These are phyloP conservation scores for Tuber umbilicatum DNA, from an alignment of 495 filamentous ascomycete species.

Conservation along the genomic window DNA sequence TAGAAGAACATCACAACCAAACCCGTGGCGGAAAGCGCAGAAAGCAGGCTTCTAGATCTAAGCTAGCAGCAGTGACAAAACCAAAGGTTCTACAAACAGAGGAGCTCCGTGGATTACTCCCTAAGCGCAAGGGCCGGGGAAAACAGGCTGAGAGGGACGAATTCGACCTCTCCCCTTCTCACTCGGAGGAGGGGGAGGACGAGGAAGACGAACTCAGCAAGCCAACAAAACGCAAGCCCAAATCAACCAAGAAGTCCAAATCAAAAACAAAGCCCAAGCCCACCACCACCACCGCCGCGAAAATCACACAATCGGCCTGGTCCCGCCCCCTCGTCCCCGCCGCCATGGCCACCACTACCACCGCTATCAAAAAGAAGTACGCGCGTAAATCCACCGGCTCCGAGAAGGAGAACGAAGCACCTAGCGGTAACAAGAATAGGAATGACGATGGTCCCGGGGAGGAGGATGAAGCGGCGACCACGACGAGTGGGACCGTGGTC, in stretches of 20 bases:
- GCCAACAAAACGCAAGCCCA: conserved; percentile 4
- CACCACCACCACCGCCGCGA: conserved; percentile 26
- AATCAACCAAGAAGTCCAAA: conserved; percentile 15
- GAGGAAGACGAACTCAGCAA: conserved; percentile 17
- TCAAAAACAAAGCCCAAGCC: conserved; percentile 18
- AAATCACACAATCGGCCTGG: conserved; percentile 15
- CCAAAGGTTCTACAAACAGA: conserved; percentile 42
- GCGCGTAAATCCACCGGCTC: conserved; percentile 35
- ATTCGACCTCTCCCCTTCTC: conserved; percentile 28
- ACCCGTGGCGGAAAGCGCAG: conserved; percentile 20
- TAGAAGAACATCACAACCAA: conserved; percentile 43
- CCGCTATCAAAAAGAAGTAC: conserved; percentile 14
- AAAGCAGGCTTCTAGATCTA: conserved; percentile 5
- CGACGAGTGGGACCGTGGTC: conserved; percentile 17
- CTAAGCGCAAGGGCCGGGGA: conserved; percentile 21
- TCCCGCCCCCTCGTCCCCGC: conserved; percentile 7
- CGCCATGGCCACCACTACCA: not conserved
- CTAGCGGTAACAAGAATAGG: conserved; percentile 18
- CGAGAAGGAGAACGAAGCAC: conserved; percentile 49
- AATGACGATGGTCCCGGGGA: conserved; percentile 11
- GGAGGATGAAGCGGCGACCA: conserved; percentile 34
- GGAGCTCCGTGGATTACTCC: conserved; percentile 25
- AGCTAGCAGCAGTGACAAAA: conserved; percentile 27
- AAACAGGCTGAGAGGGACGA: conserved; percentile 18
- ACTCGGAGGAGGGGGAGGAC: conserved; percentile 13